Evolutionary conservation across 2,329 filamentous ascomycete species (phyloP).

Genomic region (Sporothrix sp.): DNA sequence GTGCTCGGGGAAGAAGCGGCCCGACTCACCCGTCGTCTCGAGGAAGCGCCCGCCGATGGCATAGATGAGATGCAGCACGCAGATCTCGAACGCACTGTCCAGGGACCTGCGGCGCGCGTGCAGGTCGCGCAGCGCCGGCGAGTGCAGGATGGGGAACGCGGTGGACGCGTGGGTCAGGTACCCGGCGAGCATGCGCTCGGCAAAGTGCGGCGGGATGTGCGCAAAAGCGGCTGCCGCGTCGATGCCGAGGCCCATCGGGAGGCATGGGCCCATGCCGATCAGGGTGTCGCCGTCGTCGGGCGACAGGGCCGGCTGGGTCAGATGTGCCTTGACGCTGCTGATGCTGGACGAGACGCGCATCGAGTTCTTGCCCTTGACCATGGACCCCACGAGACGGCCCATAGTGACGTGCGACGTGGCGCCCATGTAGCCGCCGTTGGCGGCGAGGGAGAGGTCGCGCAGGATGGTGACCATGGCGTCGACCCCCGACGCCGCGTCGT

Average conservation of each 20-base stretch:
- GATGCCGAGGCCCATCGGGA: neutral
- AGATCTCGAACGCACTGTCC: constrained; percentile 17
- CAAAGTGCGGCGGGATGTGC: constrained; percentile 18
- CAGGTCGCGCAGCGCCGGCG: constrained; percentile 18
- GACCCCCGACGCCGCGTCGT: neutral
- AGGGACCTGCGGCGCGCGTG: constrained; percentile 17
- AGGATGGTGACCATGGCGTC: constrained; percentile 2
- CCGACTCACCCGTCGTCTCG: constrained; percentile 23
- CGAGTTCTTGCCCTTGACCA: constrained; percentile 9
- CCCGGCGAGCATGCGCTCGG: constrained; percentile 19
- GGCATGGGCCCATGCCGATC: neutral
- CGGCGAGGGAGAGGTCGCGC: neutral
- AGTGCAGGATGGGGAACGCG: constrained; percentile 21
- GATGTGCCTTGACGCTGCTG: constrained; percentile 2
- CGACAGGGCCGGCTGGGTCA: neutral
- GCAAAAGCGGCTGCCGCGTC: constrained; percentile 13
- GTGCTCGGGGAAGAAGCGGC: constrained; percentile 15
- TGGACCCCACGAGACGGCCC: neutral
- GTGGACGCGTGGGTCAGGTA: constrained; percentile 23
- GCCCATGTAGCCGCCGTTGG: constrained; percentile 5
- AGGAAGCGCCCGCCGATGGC: constrained; percentile 25
- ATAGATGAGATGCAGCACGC: constrained; percentile 23
- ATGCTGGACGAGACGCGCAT: neutral
- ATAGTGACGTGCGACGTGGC: constrained; percentile 3
- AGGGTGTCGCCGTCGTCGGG: neutral